Evolutionary conservation across 441 rosid species (phyloP).

Genomic region (Gossypium gossypioides): DNA sequence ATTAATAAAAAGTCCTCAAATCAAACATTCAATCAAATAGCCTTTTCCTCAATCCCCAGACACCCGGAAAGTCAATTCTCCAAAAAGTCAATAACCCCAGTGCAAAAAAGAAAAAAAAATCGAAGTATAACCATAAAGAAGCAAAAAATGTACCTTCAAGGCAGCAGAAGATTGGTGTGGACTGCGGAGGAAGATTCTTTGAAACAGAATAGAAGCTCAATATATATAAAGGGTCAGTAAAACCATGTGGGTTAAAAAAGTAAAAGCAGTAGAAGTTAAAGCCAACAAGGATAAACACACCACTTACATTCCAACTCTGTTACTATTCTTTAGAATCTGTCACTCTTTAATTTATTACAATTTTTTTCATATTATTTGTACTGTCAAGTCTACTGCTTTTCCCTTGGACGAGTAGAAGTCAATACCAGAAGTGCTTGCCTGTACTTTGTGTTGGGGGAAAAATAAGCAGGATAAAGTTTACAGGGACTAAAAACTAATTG

Average conservation of each 20-base stretch:
- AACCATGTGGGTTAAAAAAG: neutral
- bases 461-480: no score
- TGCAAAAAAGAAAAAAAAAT: neutral
- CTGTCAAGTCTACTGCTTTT: neutral
- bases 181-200: neutral
- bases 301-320: neutral
- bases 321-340: neutral
- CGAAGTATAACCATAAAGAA: neutral
- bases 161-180: neutral
- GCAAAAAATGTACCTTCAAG: neutral
- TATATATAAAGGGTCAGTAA: neutral
- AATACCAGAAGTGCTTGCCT: neutral
- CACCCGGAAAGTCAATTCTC: neutral
- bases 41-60: neutral
- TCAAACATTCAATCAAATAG: neutral
- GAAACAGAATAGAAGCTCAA: neutral
- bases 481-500: no score
- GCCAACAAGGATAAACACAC: neutral
- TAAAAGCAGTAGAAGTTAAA: neutral
- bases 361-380: neutral
- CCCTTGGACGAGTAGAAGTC: neutral
- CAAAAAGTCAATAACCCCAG: neutral
- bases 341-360: neutral
- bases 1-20: neutral
- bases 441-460: no score